Percentiles rank a stretch among this genome's conserved stretches.
These are phyloP conservation scores for Coemansia sp. DNA, from an alignment of 192 early-diverging fungal genomes.

Conservation along the genomic window DNA sequence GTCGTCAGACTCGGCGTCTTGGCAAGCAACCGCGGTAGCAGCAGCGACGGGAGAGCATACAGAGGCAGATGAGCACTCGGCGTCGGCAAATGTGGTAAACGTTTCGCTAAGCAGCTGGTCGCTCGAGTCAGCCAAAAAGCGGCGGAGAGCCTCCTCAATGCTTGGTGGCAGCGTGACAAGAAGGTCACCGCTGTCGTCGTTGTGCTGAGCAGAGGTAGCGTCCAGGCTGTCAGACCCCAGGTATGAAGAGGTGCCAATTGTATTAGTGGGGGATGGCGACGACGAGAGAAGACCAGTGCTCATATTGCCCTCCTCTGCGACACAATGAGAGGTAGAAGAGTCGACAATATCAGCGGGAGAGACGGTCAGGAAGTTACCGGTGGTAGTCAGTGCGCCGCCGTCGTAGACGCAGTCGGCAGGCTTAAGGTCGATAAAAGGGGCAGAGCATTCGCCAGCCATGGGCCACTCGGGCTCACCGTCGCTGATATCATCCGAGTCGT, in stretches of 20 bases:
- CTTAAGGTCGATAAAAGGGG: conserved; percentile 22
- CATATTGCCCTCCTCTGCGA: conserved; percentile 12
- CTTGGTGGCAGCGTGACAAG: conserved; percentile 27
- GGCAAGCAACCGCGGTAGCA: background rate
- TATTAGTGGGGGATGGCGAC: conserved; percentile 16
- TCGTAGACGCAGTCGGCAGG: conserved; percentile 10
- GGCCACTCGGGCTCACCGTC: conserved; percentile 47
- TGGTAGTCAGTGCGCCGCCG: background rate
- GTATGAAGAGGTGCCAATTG: background rate
- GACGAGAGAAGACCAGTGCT: conserved; percentile 22
- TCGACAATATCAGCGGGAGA: conserved; percentile 19
- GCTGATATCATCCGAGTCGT: conserved; percentile 42
- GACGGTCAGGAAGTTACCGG: conserved; percentile 35
- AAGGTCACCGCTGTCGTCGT: conserved; percentile 8
- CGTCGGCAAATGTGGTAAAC: conserved; percentile 45
- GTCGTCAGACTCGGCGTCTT: conserved; percentile 15
- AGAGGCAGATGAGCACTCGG: background rate
- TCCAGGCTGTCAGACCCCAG: background rate
- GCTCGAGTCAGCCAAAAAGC: conserved; percentile 42
- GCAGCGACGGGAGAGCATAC: background rate
- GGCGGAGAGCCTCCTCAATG: conserved; percentile 48
- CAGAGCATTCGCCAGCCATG: conserved; percentile 16
- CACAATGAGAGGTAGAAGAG: conserved; percentile 1
- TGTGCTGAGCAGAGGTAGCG: background rate
- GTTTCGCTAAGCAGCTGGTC: conserved; percentile 42